Evolutionary conservation across 176 grass and related monocot genomes (phyloP).

Genomic region (Hordeum marinum): DNA sequence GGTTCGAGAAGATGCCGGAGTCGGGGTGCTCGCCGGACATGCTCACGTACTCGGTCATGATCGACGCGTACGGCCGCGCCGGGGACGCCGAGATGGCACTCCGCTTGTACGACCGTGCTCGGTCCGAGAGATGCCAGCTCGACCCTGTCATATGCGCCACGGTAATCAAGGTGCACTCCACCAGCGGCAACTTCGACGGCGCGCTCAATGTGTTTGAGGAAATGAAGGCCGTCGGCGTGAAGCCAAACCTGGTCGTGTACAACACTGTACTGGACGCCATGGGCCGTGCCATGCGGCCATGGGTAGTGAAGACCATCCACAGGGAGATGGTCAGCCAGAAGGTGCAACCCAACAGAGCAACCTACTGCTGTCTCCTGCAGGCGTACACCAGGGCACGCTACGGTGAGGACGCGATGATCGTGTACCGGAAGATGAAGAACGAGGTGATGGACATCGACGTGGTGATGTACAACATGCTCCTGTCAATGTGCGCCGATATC

Average conservation of each 20-base stretch:
- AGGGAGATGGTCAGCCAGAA: conserved; percentile 56
- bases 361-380: conserved; percentile 59
- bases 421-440: conserved; percentile 62
- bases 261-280: conserved; percentile 83
- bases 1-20: conserved; percentile 86
- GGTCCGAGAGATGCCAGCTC: conserved; percentile 57
- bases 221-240: conserved; percentile 70
- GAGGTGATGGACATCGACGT: conserved; percentile 44
- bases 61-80: conserved; percentile 66
- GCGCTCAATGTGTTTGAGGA: conserved; percentile 88
- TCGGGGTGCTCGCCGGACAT: conserved; percentile 64
- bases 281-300: conserved; percentile 69
- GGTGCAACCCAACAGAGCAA: conserved; percentile 47
- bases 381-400: conserved; percentile 84
- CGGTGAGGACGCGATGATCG: conserved; percentile 58
- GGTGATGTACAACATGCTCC: conserved; percentile 63
- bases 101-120: conserved; percentile 64
- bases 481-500: conserved; percentile 91
- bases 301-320: conserved; percentile 89
- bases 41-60: conserved; percentile 68
- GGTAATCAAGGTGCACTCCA: conserved; percentile 59
- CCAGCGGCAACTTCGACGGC: conserved; percentile 70
- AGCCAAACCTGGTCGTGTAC: conserved; percentile 77
- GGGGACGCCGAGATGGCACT: conserved; percentile 65
- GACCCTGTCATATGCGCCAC: conserved; percentile 63